Evolutionary conservation across 495 filamentous ascomycete species (phyloP), one percentile per base, ranked within the genome.

Genomic region (Daldinia loculata): DNA sequence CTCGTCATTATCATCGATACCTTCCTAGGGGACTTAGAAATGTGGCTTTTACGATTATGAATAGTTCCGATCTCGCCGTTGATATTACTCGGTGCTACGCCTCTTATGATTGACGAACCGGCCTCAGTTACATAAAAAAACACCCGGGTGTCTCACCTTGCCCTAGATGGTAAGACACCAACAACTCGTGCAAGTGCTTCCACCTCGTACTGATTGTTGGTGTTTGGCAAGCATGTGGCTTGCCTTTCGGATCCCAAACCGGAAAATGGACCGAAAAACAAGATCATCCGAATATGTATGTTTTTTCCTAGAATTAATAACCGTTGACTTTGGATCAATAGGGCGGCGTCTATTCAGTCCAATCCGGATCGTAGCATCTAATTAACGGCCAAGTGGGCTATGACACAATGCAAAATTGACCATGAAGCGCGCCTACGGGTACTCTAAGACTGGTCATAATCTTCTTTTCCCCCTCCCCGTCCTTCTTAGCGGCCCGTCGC

Each of bases 321-420:
- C 4, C 30, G 58, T 62, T 66, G 38, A 57, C 53, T 52, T 39
- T 27, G 43, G 7, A 27, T n/a, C 15, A 55, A 29, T 15, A 53
- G 29, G 4, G 15, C 56, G 43, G 66, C 66, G 66, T 69, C 43
- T 59, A 60, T 48, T 60, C 26, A 60, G 26, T 63, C 57, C 52
- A 66, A 66, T 63, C 52, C 48, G 43, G 34, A 58, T 56, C 48
- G 43, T 29, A 59, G 55, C 14, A 36, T 45, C 8, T 34, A 19
- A n/a, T n/a, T 41, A 26, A 45, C n/a, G 56, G 51, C 60, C 55
- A 36, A 39, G n/a, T 55, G 62, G 61, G 57, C 32, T 38, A 57
- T 61, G 56, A 26, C 36, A 63, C 50, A 56, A 70, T 36, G 61
- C 53, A 69, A 73, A 50, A 51, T 66, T 69, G 56, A 55, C 22